Base-by-base conservation (phyloP, 306 rosid species). In the Inga laurina region DNA sequence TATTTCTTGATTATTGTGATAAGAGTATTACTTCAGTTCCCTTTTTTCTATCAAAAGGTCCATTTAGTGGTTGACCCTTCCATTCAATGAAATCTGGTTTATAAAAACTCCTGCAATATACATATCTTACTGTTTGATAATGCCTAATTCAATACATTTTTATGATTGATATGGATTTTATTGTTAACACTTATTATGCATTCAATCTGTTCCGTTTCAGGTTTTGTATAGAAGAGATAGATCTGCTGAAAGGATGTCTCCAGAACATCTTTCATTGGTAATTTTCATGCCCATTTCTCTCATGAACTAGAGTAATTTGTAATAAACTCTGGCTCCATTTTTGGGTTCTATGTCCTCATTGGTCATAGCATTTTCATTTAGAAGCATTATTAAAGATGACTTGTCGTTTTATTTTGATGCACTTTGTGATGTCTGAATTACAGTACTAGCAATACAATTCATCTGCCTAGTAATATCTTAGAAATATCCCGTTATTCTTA, bases 191-290 rank as follows among this genome's bases (percentile, higher is more conserved):
- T 66, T 78, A 19, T 57, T 62, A 52, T 43, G 72, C 66, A 7
- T 71, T 80, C 22, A 19, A 10, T 32, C 19, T 77, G 64, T 79
- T 24, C 30, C 30, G 30, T 27, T 84, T 16, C 77, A 96, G 99
- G 88, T 96, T 45, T 77, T 94, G 74, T 94, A 94, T 76, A 86
- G 62, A 79, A 90, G 86, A 82, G 95, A 87, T 76, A 54, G 74
- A 32, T 68, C 79, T 34, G 83, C 83, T 34, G 90, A 85, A 81
- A 86, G 89, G 85, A 85, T 90, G 81, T 89, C 97, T 3, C 82
- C 88, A 2, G 87, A 80, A 78, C 90, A 92, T 80, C 89, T 94
- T 78, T 90, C 98, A 6, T 46, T 41, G 95, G 99, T 96, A 93
- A 74, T 80, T 80, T 82, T 84, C 71, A 59, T 37, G 5, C 82